Evolutionary conservation across 805 yeast genomes (phyloP), one percentile per base, ranked within the genome.

Genomic region (Kurtzmaniella cleridarum): DNA sequence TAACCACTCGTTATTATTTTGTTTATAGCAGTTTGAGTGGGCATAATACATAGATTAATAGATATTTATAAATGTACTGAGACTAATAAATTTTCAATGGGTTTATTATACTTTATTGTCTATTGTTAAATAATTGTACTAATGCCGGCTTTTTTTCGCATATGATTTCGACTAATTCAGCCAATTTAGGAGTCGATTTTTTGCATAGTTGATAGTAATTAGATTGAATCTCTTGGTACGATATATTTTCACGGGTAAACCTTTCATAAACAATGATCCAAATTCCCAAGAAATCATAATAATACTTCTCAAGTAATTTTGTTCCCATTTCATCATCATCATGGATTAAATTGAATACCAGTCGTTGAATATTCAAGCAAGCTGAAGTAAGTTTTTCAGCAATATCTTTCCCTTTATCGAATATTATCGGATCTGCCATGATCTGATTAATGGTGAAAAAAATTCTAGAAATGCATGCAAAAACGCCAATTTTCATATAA

Each of bases 261-360:
- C 36, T 13, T 23, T 13, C 10, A 33, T 29, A 18, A 15, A 57
- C 28, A 5, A 65, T 51, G 3, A 51, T 41, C 73, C 73, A 68
- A 3, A 62, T 50, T 2, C 59, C 71, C 30, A 67, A 31, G 6
- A 64, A 52, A 41, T 68, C 73, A 39, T 49, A 59, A 36, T 48
- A 50, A 46, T 65, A 65, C 14, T 45, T 48, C 18, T 50, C 39
- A 1, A 64, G 26, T 2, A 60, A 41, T 5, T 26, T 24, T 7
- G 37, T 20, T 2, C 54, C 57, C 28, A 51, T 56, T 2, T 13
- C 10, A 16, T 57, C 55, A 6, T 41, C 44, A 7, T 38, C 35
- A 11, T 43, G 12, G 17, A 55, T 49, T 18, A 34, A 28, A 1
- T 33, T 27, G 6, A 64, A 32, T 5, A 61, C 39, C 3, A 35